Evolutionary conservation across 169 alveolate species (phyloP), one percentile per base, ranked within the genome.

Genomic region (Plasmodium inui): DNA sequence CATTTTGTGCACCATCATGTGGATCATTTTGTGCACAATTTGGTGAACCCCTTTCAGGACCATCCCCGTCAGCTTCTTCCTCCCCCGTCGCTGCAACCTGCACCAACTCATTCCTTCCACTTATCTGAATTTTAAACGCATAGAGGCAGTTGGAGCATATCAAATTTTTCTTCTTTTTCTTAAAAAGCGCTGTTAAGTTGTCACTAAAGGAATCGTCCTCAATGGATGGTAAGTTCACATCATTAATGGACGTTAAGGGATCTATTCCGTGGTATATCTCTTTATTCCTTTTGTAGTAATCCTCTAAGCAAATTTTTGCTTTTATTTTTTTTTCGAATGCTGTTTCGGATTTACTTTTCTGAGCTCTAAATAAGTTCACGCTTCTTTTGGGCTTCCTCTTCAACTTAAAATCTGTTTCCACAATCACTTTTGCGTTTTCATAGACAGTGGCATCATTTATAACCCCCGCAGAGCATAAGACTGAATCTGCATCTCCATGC

Each of bases 71-170:
- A 0, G 26, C 37, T 74, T 74, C 39, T 7, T 34, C 41, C 44
- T 30, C 81, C 8, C 61, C 70, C 61, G 17, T 61, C 9, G 41
- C 44, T 12, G 30, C 26, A 5, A 17, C 12, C 9, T 86, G 80
- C 8, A n/a, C 53, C 22, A 37, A 34, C 26, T 86, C 85, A 50
- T 53, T 26, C 41, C 80, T 86, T 37, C 22, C 67, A 53, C 86
- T 55, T 26, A 86, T 86, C 81, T 86, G 93, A 41, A 86, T n/a
- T 76, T 86, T 86, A 86, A 76, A 86, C 53, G 88, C 78, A 76
- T 86, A 86, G 14, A 86, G 46, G 70, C 93, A 86, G 41, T 76
- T 86, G 39, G 93, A 86, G 26, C 93, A 86, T 86, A 86, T 86
- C 32, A 78, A 53, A 76, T 76, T 86, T 71, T 84, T 84, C 81